Conservation (phyloP, 73 alveolate genomes). For the Paraurostyla sp. region DNA sequence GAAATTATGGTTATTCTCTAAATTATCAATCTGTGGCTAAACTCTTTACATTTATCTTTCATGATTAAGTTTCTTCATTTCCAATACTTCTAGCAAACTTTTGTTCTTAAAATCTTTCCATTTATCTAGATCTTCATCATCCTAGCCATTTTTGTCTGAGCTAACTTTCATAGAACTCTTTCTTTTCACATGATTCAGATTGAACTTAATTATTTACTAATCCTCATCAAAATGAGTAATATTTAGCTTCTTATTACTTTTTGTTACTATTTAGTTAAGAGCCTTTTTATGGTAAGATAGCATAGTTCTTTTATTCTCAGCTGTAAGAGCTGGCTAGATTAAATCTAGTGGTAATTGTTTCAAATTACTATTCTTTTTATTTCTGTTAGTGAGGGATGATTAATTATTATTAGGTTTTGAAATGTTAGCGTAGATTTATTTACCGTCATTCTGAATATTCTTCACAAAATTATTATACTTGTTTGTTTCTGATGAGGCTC, state of each 20-base stretch:
- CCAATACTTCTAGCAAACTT: slow-evolving; percentile 12
- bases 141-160: not conserved
- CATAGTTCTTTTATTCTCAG: slow-evolving; percentile 36
- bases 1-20: not conserved
- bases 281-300: not conserved
- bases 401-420: too few species aligned
- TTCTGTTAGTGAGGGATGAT: too few species aligned
- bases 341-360: not conserved
- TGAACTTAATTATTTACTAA: not conserved
- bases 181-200: not conserved
- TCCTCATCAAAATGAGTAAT: not conserved
- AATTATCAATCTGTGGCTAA: not conserved
- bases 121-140: not conserved
- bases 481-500: too few species aligned
- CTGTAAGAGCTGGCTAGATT: slow-evolving; percentile 14
- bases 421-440: too few species aligned
- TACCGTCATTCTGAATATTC: too few species aligned
- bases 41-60: too few species aligned
- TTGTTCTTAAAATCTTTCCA: slow-evolving; percentile 39
- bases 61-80: too few species aligned
- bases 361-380: not conserved
- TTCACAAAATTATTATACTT: too few species aligned
- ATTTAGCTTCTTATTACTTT: slow-evolving; percentile 20
- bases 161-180: not conserved
- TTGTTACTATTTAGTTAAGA: slow-evolving; percentile 13